These are phyloP conservation scores for Orbilia brochopaga DNA, from an alignment of 2,329 filamentous ascomycete genomes.

Conservation along the genomic window DNA sequence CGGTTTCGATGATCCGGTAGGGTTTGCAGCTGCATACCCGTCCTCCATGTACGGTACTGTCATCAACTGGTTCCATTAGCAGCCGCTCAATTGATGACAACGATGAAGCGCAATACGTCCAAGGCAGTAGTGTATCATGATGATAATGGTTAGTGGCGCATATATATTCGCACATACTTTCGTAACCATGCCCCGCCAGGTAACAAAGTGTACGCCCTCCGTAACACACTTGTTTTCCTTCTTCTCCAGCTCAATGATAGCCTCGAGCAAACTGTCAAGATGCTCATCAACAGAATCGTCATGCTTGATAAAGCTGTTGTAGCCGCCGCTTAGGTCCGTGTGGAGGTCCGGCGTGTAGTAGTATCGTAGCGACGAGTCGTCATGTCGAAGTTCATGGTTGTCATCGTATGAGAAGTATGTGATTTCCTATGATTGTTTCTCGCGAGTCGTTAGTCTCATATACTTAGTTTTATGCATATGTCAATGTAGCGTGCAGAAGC, in stretches of 20 bases:
- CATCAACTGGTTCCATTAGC: conserved; percentile 71
- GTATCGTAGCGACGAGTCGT: conserved; percentile 80
- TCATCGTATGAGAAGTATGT: conserved; percentile 92
- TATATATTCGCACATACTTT: conserved; percentile 67
- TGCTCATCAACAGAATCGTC: conserved; percentile 86
- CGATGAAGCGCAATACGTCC: no score
- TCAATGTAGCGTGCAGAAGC: neutral
- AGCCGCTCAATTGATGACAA: conserved; percentile 1
- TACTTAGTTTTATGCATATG: neutral
- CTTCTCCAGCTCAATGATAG: conserved; percentile 75
- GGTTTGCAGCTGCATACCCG: conserved; percentile 63
- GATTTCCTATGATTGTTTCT: conserved; percentile 70
- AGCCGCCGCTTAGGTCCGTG: conserved; percentile 78
- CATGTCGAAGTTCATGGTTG: conserved; percentile 75
- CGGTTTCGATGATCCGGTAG: conserved; percentile 29
- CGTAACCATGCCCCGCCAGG: conserved; percentile 98
- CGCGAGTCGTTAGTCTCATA: neutral
- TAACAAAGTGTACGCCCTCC: conserved; percentile 76
- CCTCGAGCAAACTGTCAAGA: conserved; percentile 78
- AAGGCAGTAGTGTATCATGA: no score
- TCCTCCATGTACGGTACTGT: conserved; percentile 78
- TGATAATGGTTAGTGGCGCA: no score
- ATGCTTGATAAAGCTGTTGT: conserved; percentile 79
- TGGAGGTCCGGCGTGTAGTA: conserved; percentile 80
- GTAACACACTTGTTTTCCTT: conserved; percentile 67